Evolutionary conservation across 2,329 filamentous ascomycete genomes (phyloP), one percentile per base, ranked within the genome.

Genomic region (Aulographum hederae): DNA sequence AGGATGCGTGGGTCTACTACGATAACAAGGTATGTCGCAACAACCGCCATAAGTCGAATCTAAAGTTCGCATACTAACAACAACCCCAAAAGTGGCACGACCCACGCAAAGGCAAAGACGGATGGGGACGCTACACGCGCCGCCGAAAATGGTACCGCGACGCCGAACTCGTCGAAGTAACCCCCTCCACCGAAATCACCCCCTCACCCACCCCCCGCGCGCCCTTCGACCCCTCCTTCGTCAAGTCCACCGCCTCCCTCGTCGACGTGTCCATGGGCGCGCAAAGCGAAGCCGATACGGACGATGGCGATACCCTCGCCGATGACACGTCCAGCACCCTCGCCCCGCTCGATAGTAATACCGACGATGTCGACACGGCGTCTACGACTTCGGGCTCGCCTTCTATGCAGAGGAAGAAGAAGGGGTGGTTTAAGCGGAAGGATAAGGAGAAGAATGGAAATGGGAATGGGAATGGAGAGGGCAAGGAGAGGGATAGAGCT

Each of bases 91-190:
- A 91, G 77, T 98, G 89, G 89, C 76, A 84, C 50, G 78, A 81
- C 42, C 85, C 85, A 13, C 76, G 79, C 12, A 69, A 82, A 37
- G 81, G 80, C 3, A 66, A 70, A 48, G 89, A 98, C 44, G 81
- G 85, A 32, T 98, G 89, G 89, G 80, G 80, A 26, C 73, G 82
- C 34, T 98, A 92, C 65, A 98, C 89, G 0, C 71, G 89, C 11
- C 72, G 89, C 15, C 63, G 89, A 38, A 94, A 95, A 56, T 98
- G 89, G 89, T 89, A 82, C 47, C 78, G 89, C 25, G 89, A 95
- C 48, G 89, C 89, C 6, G 89, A 98, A 56, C 68, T 98, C 3
- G 81, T 94, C 20, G 89, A 98, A 47, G 58, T 76, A 39, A 49
- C 54, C 26, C 46, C 58, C 14, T 50, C 56, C 37, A 45, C 58